Evolutionary conservation across 495 filamentous ascomycete species (phyloP).

Genomic region (Xylaria bambusicola): DNA sequence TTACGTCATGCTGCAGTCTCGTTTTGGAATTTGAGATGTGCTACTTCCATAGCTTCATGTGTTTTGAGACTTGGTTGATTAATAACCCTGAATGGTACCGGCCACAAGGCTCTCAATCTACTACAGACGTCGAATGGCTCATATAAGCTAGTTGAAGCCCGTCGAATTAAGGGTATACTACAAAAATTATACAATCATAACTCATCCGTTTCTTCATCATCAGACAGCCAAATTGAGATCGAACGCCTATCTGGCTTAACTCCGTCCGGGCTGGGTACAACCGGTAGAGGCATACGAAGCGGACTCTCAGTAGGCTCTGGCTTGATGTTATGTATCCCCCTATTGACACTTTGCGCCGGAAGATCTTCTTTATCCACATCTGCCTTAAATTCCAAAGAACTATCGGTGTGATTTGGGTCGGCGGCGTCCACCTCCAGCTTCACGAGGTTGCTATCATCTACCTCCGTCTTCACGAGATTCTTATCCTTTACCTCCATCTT

Average conservation of each 20-base stretch:
- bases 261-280: slow-evolving; percentile 13
- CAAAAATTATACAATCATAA: slow-evolving; percentile 18
- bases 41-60: not conserved
- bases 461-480: slow-evolving; percentile 13
- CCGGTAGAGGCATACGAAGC: not conserved
- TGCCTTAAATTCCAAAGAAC: slow-evolving; percentile 11
- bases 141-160: no score
- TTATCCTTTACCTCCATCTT: slow-evolving; percentile 17
- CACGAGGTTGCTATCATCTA: not conserved
- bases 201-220: slow-evolving; percentile 33
- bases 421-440: no score
- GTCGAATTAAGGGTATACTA: not conserved
- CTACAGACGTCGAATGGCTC: no score
- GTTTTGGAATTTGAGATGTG: no score
- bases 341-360: not conserved
- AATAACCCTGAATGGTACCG: not conserved
- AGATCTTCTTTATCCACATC: slow-evolving; percentile 15
- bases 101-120: not conserved
- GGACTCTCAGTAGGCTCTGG: slow-evolving; percentile 3
- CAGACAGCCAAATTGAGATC: slow-evolving; percentile 29
- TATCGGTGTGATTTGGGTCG: no score
- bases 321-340: not conserved
- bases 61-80: not conserved
- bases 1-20: no score
- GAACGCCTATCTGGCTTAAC: slow-evolving; percentile 16